Conservation (phyloP, 2,329 filamentous ascomycete species). For the Xylaria sp. region DNA sequence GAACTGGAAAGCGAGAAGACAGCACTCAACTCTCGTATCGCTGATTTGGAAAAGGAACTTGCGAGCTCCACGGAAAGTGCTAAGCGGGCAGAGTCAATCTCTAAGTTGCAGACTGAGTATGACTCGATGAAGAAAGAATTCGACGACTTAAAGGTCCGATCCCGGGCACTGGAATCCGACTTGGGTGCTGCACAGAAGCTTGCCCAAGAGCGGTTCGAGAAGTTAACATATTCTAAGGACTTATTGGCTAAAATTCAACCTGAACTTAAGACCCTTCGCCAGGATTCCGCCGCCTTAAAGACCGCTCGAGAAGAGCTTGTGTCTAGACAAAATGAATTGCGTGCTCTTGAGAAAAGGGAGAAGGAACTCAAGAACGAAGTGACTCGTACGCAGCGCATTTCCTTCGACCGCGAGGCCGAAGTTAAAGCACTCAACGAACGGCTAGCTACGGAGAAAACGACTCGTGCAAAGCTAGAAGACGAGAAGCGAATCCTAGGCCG, state of each 20-base stretch:
- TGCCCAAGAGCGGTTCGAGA: slow-evolving; percentile 87
- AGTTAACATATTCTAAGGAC: slow-evolving; percentile 82
- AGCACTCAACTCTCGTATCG: slow-evolving; percentile 71
- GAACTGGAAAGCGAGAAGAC: slow-evolving; percentile 75
- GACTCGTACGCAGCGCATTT: slow-evolving; percentile 73
- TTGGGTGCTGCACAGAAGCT: slow-evolving; percentile 87
- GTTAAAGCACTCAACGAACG: slow-evolving; percentile 82
- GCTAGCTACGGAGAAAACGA: slow-evolving; percentile 77
- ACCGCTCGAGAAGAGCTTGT: slow-evolving; percentile 78
- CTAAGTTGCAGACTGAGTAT: slow-evolving; percentile 71
- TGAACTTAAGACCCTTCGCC: slow-evolving; percentile 81
- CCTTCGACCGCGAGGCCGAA: slow-evolving; percentile 80
- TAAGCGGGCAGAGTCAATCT: slow-evolving; percentile 57
- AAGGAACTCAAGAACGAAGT: slow-evolving; percentile 83
- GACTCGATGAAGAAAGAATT: slow-evolving; percentile 64
- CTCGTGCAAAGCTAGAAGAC: slow-evolving; percentile 80
- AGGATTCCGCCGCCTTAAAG: slow-evolving; percentile 81
- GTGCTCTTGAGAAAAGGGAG: slow-evolving; percentile 82
- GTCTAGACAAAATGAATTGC: slow-evolving; percentile 68
- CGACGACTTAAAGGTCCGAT: slow-evolving; percentile 76
- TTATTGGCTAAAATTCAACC: slow-evolving; percentile 86
- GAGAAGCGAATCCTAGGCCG: slow-evolving; percentile 77
- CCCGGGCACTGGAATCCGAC: slow-evolving; percentile 79
- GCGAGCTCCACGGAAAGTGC: slow-evolving; percentile 35
- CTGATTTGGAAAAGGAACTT: slow-evolving; percentile 77